Base-by-base conservation (phyloP, 345 rosid species). In the Brassica rapa region DNA sequence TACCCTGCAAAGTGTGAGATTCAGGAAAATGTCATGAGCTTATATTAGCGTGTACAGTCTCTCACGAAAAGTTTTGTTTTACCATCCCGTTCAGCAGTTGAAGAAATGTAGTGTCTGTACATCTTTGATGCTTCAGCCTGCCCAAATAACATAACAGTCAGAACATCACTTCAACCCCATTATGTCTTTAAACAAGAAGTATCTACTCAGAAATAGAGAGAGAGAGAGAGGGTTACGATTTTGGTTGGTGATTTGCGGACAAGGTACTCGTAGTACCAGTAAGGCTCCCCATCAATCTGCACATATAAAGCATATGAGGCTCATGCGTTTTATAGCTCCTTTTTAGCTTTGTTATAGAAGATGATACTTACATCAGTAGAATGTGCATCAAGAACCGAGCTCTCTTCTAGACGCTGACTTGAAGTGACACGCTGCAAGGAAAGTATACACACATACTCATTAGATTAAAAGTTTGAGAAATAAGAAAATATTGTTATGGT, bases 81-180 rank as follows among this genome's bases (percentile, higher is more conserved):
- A 92, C 98, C 98, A 73, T 94, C 98, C 32, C 97, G 83, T 81
- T 94, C 97, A 25, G 87, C 89, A 3, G 98, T 92, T 80, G 97
- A 85, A 55, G 97, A 85, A 69, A 90, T 84, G 73, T 89, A 88
- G 74, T 85, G 98, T 59, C 97, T 86, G 83, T 75, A 94, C 53
- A 92, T 86, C 76, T 85, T 94, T 85, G 96, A 27, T 84, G 89
- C 95, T 77, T 83, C 89, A 66, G 86, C 98, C 97, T 94, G 88
- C 74, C 4, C 68, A 68, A 21, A 23, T 41, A 23, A 23, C 70
- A 75, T 62, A 62, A 19, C 0, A 46, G 64, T 23, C 33, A 3
- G 43, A 75, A 65, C 69, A 75, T 21, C 46, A 27, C 70, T 19
- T 57, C 19, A 71, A 72, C 21, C 41, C 16, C 32, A 16, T 49